Conservation (phyloP, 139 green algal genomes). For the Micractinium sp. region DNA sequence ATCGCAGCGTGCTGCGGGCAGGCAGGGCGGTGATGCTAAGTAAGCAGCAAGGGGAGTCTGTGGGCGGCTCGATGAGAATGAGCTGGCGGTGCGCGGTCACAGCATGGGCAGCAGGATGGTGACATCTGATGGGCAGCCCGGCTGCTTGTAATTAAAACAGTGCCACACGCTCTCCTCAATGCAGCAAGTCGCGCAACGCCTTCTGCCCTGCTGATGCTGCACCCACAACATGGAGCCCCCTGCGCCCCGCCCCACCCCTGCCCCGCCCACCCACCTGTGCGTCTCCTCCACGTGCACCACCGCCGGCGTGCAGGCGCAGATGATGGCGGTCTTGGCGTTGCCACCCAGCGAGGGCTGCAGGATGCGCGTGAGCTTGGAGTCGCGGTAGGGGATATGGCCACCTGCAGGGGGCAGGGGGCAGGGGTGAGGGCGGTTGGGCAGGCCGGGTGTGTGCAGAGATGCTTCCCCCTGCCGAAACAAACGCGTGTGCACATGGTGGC, state of each 20-base stretch:
- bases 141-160: too few species aligned
- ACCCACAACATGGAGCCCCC: too few species aligned
- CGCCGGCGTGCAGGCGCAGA: constrained; percentile 93
- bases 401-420: constrained; percentile 49
- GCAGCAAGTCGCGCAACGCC: not conserved
- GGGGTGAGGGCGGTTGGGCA: too few species aligned
- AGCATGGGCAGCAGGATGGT: not conserved
- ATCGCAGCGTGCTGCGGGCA: constrained; percentile 83
- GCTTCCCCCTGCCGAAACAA: too few species aligned
- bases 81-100: not conserved
- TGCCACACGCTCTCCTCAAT: too few species aligned
- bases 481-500: too few species aligned
- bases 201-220: not conserved
- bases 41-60: not conserved
- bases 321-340: constrained; percentile 97
- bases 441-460: not conserved
- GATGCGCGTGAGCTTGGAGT: constrained; percentile 93
- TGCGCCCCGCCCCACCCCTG: not conserved
- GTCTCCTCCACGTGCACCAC: constrained; percentile 83
- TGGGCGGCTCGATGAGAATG: not conserved
- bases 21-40: not conserved
- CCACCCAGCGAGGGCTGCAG: constrained; percentile 93
- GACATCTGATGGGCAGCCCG: not conserved
- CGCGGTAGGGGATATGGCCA: constrained; percentile 87
- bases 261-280: constrained; percentile 45